Evolutionary conservation across 352 stramenopile genomes (phyloP).

Genomic region (Phytophthora macrochlamydospora): DNA sequence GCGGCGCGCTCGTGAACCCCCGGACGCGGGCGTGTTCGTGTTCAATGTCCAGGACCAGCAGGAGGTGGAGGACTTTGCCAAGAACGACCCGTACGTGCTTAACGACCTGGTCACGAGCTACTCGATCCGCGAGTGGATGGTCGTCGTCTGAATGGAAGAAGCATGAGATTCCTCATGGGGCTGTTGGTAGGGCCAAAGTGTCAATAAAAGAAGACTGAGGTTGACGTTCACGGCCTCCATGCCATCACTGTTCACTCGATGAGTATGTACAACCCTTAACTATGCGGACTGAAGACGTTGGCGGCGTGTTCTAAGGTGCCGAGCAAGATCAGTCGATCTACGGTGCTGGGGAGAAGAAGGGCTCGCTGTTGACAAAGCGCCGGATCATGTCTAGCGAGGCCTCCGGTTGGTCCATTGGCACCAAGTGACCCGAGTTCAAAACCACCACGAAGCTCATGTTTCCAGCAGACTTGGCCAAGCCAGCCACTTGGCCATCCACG

Average conservation of each 20-base stretch:
- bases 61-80: slow-evolving; percentile 68
- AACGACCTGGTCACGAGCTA: slow-evolving; percentile 74
- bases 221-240: neutral
- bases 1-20: slow-evolving; percentile 68
- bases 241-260: slow-evolving; percentile 18
- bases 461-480: slow-evolving; percentile 67
- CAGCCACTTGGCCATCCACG: slow-evolving; percentile 62
- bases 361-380: slow-evolving; percentile 66
- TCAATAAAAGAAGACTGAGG: neutral
- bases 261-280: slow-evolving; percentile 29
- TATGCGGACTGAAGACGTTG: neutral
- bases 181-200: neutral
- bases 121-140: slow-evolving; percentile 77
- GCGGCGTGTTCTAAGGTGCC: no score
- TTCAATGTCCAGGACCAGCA: slow-evolving; percentile 64
- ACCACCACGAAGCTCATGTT: slow-evolving; percentile 88
- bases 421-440: slow-evolving; percentile 79
- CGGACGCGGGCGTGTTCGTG: slow-evolving; percentile 65
- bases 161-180: neutral
- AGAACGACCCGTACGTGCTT: slow-evolving; percentile 71
- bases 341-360: slow-evolving; percentile 29
- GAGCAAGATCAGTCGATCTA: slow-evolving; percentile 10
- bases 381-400: slow-evolving; percentile 83
- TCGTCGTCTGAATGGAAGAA: slow-evolving; percentile 49
- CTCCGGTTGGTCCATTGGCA: slow-evolving; percentile 72